Conservation (phyloP, 1,284 basidiomycete genomes). For the Cryptococcus jaspeensis region DNA sequence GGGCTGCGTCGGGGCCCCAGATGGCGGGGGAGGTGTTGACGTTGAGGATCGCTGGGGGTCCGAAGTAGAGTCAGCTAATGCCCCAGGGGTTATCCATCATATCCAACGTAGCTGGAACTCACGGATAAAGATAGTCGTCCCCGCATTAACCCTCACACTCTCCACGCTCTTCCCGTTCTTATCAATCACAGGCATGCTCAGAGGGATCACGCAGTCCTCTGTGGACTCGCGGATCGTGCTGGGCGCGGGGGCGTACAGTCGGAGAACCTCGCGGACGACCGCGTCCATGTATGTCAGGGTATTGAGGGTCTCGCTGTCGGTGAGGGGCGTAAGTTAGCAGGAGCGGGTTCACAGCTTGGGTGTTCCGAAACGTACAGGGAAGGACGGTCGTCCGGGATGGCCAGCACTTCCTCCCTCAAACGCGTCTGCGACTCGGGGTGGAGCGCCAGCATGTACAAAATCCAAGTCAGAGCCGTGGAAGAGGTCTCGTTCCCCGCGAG, state of each 20-base stretch:
- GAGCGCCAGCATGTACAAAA: slow-evolving; percentile 63
- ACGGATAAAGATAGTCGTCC: slow-evolving; percentile 45
- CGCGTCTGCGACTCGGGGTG: slow-evolving; percentile 59
- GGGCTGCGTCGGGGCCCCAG: slow-evolving; percentile 68
- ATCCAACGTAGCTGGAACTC: slow-evolving; percentile 8
- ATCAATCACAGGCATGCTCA: slow-evolving; percentile 51
- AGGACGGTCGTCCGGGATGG: slow-evolving; percentile 50
- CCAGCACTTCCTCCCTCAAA: slow-evolving; percentile 59
- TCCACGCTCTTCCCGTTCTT: slow-evolving; percentile 49
- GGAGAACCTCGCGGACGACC: slow-evolving; percentile 66
- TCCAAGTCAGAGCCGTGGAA: slow-evolving; percentile 69
- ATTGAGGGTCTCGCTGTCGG: slow-evolving; percentile 49
- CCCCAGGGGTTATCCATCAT: background rate
- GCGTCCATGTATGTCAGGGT: slow-evolving; percentile 60
- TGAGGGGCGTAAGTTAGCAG: background rate
- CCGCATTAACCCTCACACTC: slow-evolving; percentile 37
- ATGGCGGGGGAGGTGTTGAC: slow-evolving; percentile 62
- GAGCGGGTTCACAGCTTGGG: background rate
- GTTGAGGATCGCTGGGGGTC: slow-evolving; percentile 49
- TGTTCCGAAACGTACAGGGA: slow-evolving; percentile 27
- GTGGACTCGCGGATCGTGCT: slow-evolving; percentile 62
- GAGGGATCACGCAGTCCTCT: slow-evolving; percentile 63
- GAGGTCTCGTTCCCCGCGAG: slow-evolving; percentile 72
- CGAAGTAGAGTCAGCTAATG: background rate
- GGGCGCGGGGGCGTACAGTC: slow-evolving; percentile 65